Evolutionary conservation across 2,329 filamentous ascomycete genomes (phyloP).

Genomic region (Trichoderma aggressivum): DNA sequence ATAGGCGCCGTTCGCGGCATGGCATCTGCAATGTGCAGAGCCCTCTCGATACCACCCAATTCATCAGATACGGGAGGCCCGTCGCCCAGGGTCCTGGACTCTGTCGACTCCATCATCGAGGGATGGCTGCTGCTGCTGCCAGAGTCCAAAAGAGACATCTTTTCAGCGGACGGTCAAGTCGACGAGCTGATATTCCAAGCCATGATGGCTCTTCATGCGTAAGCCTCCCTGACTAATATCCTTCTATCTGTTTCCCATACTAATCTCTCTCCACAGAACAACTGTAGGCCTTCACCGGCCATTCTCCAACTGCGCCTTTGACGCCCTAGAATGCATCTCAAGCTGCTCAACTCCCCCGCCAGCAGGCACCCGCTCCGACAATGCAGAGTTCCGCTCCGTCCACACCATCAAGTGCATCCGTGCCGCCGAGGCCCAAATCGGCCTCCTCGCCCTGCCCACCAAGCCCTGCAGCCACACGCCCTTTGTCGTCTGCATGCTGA

Average conservation of each 20-base stretch:
- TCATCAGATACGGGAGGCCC: slow-evolving; percentile 11
- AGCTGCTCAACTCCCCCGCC: slow-evolving; percentile 32
- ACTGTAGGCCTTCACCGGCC: slow-evolving; percentile 38
- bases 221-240: slow-evolving; percentile 24
- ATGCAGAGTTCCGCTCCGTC: slow-evolving; percentile 31
- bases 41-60: slow-evolving; percentile 21
- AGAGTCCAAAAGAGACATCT: slow-evolving; percentile 30
- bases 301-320: slow-evolving; percentile 38
- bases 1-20: slow-evolving; percentile 56
- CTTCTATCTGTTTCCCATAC: neutral
- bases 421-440: slow-evolving; percentile 38
- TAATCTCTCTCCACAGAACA: slow-evolving; percentile 21
- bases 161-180: slow-evolving; percentile 32
- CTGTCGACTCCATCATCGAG: slow-evolving; percentile 35
- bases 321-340: slow-evolving; percentile 37
- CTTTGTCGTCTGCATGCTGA: slow-evolving; percentile 41
- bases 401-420: slow-evolving; percentile 39
- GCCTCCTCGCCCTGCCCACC: slow-evolving; percentile 36
- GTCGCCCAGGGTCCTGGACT: slow-evolving; percentile 32
- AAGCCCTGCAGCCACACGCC: slow-evolving; percentile 36
- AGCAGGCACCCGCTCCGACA: slow-evolving; percentile 17
- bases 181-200: slow-evolving; percentile 84
- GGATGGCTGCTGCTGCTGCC: slow-evolving; percentile 40
- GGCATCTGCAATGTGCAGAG: slow-evolving; percentile 27
- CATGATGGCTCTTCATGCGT: slow-evolving; percentile 63